Conservation (phyloP, 768 basidiomycete species). For the Boletus patriciae region DNA sequence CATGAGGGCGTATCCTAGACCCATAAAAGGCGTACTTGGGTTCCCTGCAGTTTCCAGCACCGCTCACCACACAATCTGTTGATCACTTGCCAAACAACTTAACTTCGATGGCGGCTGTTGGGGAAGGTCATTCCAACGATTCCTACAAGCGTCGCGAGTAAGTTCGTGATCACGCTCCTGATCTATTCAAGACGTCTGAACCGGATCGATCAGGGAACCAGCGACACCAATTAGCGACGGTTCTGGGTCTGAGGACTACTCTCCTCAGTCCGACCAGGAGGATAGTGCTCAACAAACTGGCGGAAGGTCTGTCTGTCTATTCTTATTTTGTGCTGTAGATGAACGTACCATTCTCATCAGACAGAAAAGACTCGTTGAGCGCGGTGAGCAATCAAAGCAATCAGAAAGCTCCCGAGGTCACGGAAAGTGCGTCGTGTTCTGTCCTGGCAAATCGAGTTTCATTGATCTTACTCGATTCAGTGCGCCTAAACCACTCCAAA, state of each 20-base stretch:
- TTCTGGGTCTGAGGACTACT: not conserved
- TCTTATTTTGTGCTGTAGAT: not conserved
- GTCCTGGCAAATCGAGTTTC: not conserved
- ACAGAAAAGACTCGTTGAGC: not conserved
- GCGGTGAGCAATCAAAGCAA: not conserved
- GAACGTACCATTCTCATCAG: not conserved
- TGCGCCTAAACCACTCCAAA: fast-evolving
- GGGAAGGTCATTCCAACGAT: not conserved
- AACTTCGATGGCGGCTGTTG: not conserved
- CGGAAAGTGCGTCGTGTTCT: not conserved
- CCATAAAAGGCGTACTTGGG: constrained; percentile 16
- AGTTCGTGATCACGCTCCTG: not conserved
- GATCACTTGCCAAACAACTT: not conserved
- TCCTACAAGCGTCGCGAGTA: not conserved
- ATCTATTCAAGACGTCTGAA: not conserved
- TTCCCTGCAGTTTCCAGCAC: not conserved
- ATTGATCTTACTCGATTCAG: not conserved
- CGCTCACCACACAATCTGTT: not conserved
- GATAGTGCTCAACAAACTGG: not conserved
- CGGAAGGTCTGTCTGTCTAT: not conserved
- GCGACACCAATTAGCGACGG: too few species aligned
- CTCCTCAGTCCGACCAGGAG: not conserved
- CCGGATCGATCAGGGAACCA: too few species aligned
- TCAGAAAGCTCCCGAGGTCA: fast-evolving
- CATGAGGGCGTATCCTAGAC: constrained; percentile 5